Conservation (phyloP, 768 basidiomycete species). For the Lactarius tabidus region DNA sequence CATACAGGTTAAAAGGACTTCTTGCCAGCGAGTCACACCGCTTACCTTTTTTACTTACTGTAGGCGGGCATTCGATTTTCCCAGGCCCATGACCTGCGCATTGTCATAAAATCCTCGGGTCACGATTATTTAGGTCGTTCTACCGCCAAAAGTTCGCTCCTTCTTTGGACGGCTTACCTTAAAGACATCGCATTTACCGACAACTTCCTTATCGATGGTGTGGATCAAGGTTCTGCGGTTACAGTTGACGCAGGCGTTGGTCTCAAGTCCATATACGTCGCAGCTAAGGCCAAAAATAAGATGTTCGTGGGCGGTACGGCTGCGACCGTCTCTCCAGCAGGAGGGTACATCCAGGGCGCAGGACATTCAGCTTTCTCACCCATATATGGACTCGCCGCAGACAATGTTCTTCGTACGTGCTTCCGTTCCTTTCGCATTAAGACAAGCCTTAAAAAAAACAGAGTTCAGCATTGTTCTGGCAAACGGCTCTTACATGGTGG, state of each 20-base stretch:
- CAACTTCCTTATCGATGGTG: constrained; percentile 22
- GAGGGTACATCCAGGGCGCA: constrained; percentile 29
- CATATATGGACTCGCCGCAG: constrained; percentile 27
- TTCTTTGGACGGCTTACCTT: constrained; percentile 41
- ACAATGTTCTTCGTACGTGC: constrained; percentile 28
- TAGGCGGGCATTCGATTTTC: constrained; percentile 35
- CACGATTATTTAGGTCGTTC: constrained; percentile 46
- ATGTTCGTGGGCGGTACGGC: constrained; percentile 29
- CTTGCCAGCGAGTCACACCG: background rate
- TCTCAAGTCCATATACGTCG: constrained; percentile 21
- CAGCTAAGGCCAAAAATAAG: constrained; percentile 24
- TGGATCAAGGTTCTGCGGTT: constrained; percentile 29
- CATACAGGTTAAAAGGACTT: constrained; percentile 16
- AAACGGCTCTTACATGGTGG: constrained; percentile 1
- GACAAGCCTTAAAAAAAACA: background rate
- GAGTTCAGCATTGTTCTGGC: constrained; percentile 18
- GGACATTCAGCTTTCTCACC: constrained; percentile 29
- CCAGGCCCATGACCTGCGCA: constrained; percentile 30
- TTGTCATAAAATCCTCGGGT: constrained; percentile 34
- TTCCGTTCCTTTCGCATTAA: background rate
- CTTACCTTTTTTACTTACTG: background rate
- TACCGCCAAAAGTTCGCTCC: constrained; percentile 38
- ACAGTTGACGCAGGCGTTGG: constrained; percentile 28
- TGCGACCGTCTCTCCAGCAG: constrained; percentile 26
- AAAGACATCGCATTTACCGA: constrained; percentile 34